Evolutionary conservation across 352 stramenopile species (phyloP), one percentile per base, ranked within the genome.

Genomic region (Halophytophthora polymorphica): DNA sequence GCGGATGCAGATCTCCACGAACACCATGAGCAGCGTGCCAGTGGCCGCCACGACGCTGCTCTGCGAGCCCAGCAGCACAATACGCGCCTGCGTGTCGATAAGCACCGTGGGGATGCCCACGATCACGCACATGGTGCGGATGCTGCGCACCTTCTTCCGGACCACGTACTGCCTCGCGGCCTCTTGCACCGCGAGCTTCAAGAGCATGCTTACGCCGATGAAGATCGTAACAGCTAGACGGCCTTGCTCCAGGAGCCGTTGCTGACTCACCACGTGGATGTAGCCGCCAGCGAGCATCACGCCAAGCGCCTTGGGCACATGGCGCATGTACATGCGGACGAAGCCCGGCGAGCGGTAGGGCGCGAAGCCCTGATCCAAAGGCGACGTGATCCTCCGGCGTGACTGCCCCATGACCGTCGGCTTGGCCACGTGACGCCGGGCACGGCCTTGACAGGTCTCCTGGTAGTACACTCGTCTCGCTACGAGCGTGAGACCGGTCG

Each of bases 11-110:
- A 76, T 46, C 34, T 75, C 66, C 4, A 60, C 54, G 15, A 65
- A 13, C 7, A 45, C 63, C 62, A 76, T 64, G 0, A 36, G 44
- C 23, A 63, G 37, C 1, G 58, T 61, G 11, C 65, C 58, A 0
- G 37, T 14, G 15, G 64, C 35, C 11, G 69, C 45, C 33, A 69
- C 51, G 11, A 46, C 18, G 6, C 49, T 56, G 0, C 48, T 70
- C 23, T 75, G 61, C 0, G 58, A 61, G 1, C 65, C 59, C 19
- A 76, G 60, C 28, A 83, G 23, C 34, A 73, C 36, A 7, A 83
- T 58, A 12, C 72, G 72, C 12, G 72, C 43, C 19, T 83, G 72
- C 3, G 71, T 83, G 38, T 83, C 69, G 31, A 83, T 71, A 1
- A 83, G 46, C 2, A 82, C 66, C 3, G 71, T 76, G 8, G 68